Evolutionary conservation across 768 basidiomycete genomes (phyloP).

Genomic region (Porpolomopsis calyptriformis): DNA sequence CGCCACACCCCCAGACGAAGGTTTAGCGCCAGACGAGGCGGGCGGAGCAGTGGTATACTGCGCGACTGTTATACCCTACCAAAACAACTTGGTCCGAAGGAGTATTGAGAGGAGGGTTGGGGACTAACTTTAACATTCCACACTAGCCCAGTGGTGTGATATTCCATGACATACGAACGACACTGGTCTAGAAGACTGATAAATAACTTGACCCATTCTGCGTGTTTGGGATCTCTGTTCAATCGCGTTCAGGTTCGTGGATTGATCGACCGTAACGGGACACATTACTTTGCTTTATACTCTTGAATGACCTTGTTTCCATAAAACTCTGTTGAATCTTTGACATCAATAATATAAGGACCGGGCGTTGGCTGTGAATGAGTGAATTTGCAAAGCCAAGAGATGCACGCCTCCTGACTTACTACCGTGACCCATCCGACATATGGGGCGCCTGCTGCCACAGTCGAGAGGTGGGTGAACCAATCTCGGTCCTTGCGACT

Average conservation of each 20-base stretch:
- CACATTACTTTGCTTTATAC: slow-evolving; percentile 77
- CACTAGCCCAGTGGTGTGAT: slow-evolving; percentile 73
- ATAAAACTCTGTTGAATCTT: slow-evolving; percentile 81
- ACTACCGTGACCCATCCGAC: slow-evolving; percentile 87
- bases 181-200: slow-evolving; percentile 62
- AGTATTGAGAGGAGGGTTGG: slow-evolving; percentile 3
- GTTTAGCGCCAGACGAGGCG: slow-evolving; percentile 34
- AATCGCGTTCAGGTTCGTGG: background rate
- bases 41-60: slow-evolving; percentile 41
- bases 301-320: slow-evolving; percentile 85
- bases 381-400: background rate
- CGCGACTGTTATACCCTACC: slow-evolving; percentile 46
- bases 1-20: slow-evolving; percentile 43
- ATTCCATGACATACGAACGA: slow-evolving; percentile 73
- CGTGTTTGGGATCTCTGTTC: slow-evolving; percentile 76
- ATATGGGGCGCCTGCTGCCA: slow-evolving; percentile 73
- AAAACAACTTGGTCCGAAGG: slow-evolving; percentile 1
- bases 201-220: slow-evolving; percentile 79
- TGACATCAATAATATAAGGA: slow-evolving; percentile 68
- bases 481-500: slow-evolving; percentile 73
- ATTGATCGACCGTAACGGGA: background rate
- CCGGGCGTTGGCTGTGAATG: slow-evolving; percentile 58
- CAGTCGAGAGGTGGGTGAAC: slow-evolving; percentile 66
- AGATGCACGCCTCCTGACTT: slow-evolving; percentile 20
- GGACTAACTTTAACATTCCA: slow-evolving; percentile 77